These are phyloP conservation scores for Mycena vitilis DNA, from an alignment of 768 basidiomycete species.

Conservation along the genomic window DNA sequence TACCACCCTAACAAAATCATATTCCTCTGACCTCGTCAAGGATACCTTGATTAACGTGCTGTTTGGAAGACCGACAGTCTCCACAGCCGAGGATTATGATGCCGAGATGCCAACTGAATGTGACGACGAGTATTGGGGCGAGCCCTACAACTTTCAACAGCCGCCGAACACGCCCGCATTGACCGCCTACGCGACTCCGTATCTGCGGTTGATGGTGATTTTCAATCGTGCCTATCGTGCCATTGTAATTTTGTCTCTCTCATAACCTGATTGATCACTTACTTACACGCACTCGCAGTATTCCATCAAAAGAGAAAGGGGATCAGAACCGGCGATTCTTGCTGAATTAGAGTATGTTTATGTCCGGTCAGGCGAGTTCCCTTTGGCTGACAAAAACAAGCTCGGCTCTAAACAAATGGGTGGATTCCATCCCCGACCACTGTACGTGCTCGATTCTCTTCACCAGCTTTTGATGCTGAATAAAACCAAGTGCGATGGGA, in stretches of 20 bases:
- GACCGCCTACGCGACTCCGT: conserved; percentile 4
- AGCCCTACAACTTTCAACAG: conserved; percentile 19
- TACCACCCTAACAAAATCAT: too few species aligned
- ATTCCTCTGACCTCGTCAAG: background rate
- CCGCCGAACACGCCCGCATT: conserved; percentile 7
- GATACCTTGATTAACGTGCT: conserved; percentile 21
- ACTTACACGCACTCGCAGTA: conserved; percentile 1
- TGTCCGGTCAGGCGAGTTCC: too few species aligned
- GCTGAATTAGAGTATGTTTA: conserved; percentile 28
- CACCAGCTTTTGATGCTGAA: background rate
- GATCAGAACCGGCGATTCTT: conserved; percentile 10
- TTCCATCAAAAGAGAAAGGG: conserved; percentile 12
- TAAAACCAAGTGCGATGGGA: conserved; percentile 28
- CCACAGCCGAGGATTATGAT: conserved; percentile 23
- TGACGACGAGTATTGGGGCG: conserved; percentile 27
- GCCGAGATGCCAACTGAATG: conserved; percentile 16
- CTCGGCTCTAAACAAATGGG: conserved; percentile 30
- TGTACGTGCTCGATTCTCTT: background rate
- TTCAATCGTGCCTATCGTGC: conserved; percentile 9
- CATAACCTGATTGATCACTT: background rate
- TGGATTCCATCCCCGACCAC: conserved; percentile 20
- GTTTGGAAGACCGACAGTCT: conserved; percentile 12
- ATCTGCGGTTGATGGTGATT: conserved; percentile 24
- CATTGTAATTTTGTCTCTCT: conserved; percentile 1
- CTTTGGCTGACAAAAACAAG: background rate